Base-by-base conservation (phyloP, 2,329 filamentous ascomycete genomes). In the Ophiostoma sp. region DNA sequence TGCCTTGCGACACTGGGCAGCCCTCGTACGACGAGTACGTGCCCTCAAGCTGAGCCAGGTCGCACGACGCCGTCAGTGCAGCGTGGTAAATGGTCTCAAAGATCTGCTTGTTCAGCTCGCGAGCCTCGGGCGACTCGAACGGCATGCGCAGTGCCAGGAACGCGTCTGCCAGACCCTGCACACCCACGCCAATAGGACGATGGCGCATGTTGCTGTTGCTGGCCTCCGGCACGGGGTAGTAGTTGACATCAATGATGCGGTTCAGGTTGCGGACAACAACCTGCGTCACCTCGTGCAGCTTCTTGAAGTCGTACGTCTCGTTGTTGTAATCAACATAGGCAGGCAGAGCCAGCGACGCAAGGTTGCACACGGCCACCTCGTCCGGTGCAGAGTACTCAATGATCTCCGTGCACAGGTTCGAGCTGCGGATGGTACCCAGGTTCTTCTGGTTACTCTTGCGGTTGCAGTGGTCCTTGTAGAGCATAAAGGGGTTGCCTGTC, bases 361-460 rank as follows among this genome's bases (percentile, higher is more conserved):
- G 82, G 82, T 99, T 99, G 85, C 95, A 99, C 69, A 98, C 95
- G 74, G 95, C 95, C 66, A 99, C 95, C 85, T 99, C 95, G 79
- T 99, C 95, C 47, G 95, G 94, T 47, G 95, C 92, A 73, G 85
- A 96, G 84, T 97, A 99, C 83, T 99, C 95, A 73, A 99, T 87
- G 75, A 99, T 99, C 81, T 99, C 95, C 66, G 94, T 98, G 88
- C 95, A 99, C 65, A 99, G 85, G 80, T 99, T 99, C 76, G 95
- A 99, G 85, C 92, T 97, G 80, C 93, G 93, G 75, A 99, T 99
- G 71, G 93, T 97, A 73, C 95, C 95, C 44, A 99, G 85, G 81
- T 99, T 99, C 89, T 99, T 98, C 84, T 99, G 95, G 87, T 99
- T 99, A 85, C 93, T 97, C 90, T 99, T 99, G 79, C 88, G 88